Percentiles rank a stretch among this genome's conserved stretches.
Evolutionary conservation across 192 early-diverging fungal genomes (phyloP).

Genomic region (Coemansia furcata): DNA sequence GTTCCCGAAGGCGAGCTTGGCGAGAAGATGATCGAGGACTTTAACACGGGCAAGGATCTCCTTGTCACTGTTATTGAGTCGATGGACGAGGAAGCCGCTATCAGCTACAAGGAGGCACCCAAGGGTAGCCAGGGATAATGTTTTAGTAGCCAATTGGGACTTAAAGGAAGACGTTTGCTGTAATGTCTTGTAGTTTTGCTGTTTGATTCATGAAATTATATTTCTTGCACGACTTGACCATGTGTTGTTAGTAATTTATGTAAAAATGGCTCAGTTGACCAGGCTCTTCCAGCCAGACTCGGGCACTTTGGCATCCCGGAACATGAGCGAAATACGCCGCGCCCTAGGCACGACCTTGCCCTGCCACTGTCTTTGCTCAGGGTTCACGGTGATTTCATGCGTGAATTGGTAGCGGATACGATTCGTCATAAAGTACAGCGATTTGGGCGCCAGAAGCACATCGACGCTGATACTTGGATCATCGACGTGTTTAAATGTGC

Average conservation of each 20-base stretch:
- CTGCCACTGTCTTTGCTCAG: constrained; percentile 53
- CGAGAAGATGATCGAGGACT: constrained; percentile 67
- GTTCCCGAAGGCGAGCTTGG: constrained; percentile 83
- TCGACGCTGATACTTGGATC: constrained; percentile 60
- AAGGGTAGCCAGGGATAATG: not conserved
- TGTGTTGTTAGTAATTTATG: not conserved
- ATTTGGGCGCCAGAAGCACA: constrained; percentile 61
- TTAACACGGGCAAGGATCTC: constrained; percentile 77
- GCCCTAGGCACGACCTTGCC: constrained; percentile 55
- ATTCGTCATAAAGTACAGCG: constrained; percentile 74
- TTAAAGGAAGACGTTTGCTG: not conserved
- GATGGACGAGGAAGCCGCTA: constrained; percentile 91
- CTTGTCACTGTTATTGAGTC: constrained; percentile 80
- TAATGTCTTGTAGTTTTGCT: not conserved
- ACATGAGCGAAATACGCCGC: constrained; percentile 72
- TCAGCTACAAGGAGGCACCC: constrained; percentile 67
- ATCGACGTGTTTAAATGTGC: constrained; percentile 64
- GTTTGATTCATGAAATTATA: not conserved
- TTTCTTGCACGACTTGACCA: not conserved
- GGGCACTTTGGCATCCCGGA: constrained; percentile 59
- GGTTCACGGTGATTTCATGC: constrained; percentile 68
- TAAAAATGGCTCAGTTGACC: not conserved
- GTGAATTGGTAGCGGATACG: constrained; percentile 72
- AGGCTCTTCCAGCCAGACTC: constrained; percentile 38
- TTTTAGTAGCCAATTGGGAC: not conserved